phyloP scores from a whole-genome alignment of 2,329 filamentous ascomycete species.

The Paecilomyces formosus region DNA sequence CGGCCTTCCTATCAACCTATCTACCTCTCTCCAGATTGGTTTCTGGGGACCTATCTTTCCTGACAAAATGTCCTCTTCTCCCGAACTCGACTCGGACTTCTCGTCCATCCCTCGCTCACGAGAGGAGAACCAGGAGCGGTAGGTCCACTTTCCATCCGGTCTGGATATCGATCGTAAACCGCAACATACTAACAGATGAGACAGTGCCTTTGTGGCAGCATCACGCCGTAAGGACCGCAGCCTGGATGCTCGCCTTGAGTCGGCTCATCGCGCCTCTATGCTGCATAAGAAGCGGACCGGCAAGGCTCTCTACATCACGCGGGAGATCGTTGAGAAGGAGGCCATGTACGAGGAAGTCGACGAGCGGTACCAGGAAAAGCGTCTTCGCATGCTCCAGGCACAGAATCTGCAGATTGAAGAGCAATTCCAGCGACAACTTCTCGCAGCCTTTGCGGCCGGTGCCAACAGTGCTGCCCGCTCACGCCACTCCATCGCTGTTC shows the following conservation, averaged over 20 bases:
- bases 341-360: slow-evolving; percentile 97
- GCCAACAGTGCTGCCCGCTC: slow-evolving; percentile 9
- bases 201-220: slow-evolving; percentile 81
- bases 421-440: slow-evolving; percentile 28
- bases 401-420: slow-evolving; percentile 31
- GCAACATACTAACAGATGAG: slow-evolving; percentile 8
- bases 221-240: slow-evolving; percentile 80
- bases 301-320: slow-evolving; percentile 70
- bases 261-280: slow-evolving; percentile 78
- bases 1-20: neutral
- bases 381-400: slow-evolving; percentile 29
- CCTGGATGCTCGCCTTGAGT: slow-evolving; percentile 80
- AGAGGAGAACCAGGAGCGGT: slow-evolving; percentile 42
- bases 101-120: slow-evolving; percentile 27
- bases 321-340: slow-evolving; percentile 80
- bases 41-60: neutral
- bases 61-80: slow-evolving; percentile 15
- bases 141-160: slow-evolving; percentile 5
- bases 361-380: slow-evolving; percentile 52
- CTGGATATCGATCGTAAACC: neutral
- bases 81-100: slow-evolving; percentile 23
- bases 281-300: slow-evolving; percentile 86
- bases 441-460: slow-evolving; percentile 24
- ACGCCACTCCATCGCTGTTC: slow-evolving; percentile 8
- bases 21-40: neutral